These are phyloP conservation scores for Metarhizium robertsii DNA, from an alignment of 2,329 filamentous ascomycete genomes.

Conservation along the genomic window DNA sequence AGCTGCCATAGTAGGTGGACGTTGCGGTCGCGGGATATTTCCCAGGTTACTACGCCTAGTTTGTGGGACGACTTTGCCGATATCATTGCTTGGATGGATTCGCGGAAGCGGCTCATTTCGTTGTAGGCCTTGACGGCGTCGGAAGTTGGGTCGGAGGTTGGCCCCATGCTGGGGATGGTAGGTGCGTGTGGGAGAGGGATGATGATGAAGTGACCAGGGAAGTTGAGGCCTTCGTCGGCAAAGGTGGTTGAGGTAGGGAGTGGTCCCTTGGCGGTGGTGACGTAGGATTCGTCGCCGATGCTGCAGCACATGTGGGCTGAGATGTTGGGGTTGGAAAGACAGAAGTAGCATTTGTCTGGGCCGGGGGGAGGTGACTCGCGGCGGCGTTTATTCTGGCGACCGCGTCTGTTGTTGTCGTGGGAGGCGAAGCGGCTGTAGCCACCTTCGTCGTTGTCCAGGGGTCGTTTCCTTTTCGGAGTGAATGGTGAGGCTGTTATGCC, in stretches of 20 bases:
- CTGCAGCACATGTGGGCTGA: constrained; percentile 83
- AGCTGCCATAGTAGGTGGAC: constrained; percentile 95
- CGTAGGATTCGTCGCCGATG: constrained; percentile 78
- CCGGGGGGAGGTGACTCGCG: constrained; percentile 49
- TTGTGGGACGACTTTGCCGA: constrained; percentile 40
- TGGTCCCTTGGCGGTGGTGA: constrained; percentile 88
- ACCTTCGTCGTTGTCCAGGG: constrained; percentile 28
- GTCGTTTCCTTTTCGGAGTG: constrained; percentile 49
- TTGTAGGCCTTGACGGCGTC: constrained; percentile 52
- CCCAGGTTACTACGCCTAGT: constrained; percentile 82
- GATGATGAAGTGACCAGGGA: constrained; percentile 82
- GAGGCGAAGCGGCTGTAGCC: constrained; percentile 46
- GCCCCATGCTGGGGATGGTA: constrained; percentile 59
- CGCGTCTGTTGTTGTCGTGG: constrained; percentile 32
- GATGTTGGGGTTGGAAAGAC: constrained; percentile 75
- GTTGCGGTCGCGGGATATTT: constrained; percentile 73
- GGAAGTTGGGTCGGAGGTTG: constrained; percentile 38
- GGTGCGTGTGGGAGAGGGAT: constrained; percentile 78
- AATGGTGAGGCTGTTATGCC: constrained; percentile 75
- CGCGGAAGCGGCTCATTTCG: constrained; percentile 79
- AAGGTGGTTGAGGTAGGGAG: constrained; percentile 66
- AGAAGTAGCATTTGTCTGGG: constrained; percentile 88
- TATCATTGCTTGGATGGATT: constrained; percentile 72
- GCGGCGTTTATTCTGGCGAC: constrained; percentile 36
- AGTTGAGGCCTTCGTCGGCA: constrained; percentile 51